Percentiles rank a stretch among this genome's conserved stretches.
Conservation (phyloP, 1,284 basidiomycete genomes). For the Melanopsichium pennsylvanicum region DNA sequence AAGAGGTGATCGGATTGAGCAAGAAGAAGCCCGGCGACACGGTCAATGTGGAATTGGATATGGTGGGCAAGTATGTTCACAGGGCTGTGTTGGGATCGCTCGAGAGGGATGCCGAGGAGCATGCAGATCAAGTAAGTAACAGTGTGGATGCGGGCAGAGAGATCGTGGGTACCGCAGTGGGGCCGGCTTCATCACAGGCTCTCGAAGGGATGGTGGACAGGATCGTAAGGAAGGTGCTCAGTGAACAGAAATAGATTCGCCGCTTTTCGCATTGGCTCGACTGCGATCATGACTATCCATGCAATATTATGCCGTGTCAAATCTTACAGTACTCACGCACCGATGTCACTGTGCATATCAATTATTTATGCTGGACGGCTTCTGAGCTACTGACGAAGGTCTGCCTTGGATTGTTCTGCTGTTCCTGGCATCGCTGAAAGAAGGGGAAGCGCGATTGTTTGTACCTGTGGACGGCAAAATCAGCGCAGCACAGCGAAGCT, state of each 20-base stretch:
- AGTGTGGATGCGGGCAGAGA: slow-evolving; percentile 32
- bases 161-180: slow-evolving; percentile 19
- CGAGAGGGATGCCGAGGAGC: slow-evolving; percentile 37
- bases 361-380: too few species aligned
- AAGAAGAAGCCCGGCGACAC: slow-evolving; percentile 59
- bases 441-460: neutral
- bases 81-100: slow-evolving; percentile 53
- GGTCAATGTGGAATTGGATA: slow-evolving; percentile 65
- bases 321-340: too few species aligned
- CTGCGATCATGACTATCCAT: too few species aligned
- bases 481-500: neutral
- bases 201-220: slow-evolving; percentile 49
- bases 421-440: too few species aligned
- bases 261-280: too few species aligned
- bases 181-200: slow-evolving; percentile 32
- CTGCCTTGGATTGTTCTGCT: neutral
- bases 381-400: neutral
- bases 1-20: slow-evolving; percentile 62
- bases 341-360: too few species aligned
- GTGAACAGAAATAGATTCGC: slow-evolving; percentile 27
- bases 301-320: too few species aligned
- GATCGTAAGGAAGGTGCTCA: slow-evolving; percentile 42
- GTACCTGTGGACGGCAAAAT: neutral
- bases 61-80: slow-evolving; percentile 65
- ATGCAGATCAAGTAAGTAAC: slow-evolving; percentile 15